Conservation (phyloP, 2,329 filamentous ascomycete genomes). For the Helotiales sp. region DNA sequence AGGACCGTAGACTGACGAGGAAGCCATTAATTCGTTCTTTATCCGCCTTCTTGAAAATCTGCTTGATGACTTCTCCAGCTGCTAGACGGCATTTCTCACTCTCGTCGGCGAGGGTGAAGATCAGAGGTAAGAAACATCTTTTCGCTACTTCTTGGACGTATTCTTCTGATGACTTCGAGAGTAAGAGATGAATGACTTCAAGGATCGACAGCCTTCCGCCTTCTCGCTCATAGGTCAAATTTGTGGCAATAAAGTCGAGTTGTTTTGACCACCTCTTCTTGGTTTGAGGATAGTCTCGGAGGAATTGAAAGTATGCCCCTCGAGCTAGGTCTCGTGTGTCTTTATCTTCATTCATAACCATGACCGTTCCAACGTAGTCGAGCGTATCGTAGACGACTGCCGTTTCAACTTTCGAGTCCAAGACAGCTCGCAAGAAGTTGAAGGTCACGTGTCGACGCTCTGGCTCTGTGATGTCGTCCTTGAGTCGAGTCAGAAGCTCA, state of each 20-base stretch:
- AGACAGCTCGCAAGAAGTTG: conserved; percentile 85
- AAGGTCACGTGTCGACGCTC: conserved; percentile 92
- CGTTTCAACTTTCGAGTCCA: conserved; percentile 83
- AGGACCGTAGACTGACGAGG: conserved; percentile 67
- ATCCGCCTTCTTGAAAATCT: conserved; percentile 77
- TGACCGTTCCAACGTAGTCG: conserved; percentile 85
- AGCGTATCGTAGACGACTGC: conserved; percentile 88
- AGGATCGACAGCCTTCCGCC: conserved; percentile 90
- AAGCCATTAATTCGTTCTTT: conserved; percentile 71
- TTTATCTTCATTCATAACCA: conserved; percentile 94
- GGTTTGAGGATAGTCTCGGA: conserved; percentile 91
- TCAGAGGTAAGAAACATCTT: conserved; percentile 81
- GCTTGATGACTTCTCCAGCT: conserved; percentile 76
- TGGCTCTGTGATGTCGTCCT: conserved; percentile 88
- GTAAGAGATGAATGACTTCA: conserved; percentile 84
- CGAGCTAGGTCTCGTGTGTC: conserved; percentile 84
- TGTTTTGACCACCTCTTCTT: conserved; percentile 88
- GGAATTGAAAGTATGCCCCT: conserved; percentile 89
- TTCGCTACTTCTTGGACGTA: conserved; percentile 79
- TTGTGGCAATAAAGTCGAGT: conserved; percentile 83
- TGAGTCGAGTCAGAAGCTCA: conserved; percentile 76
- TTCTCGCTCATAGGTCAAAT: conserved; percentile 85
- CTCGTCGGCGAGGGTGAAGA: conserved; percentile 83
- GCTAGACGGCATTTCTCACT: conserved; percentile 81
- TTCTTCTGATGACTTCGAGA: conserved; percentile 80